Base-by-base conservation (phyloP, 345 rosid genomes). In the Passiflora organensis region DNA sequence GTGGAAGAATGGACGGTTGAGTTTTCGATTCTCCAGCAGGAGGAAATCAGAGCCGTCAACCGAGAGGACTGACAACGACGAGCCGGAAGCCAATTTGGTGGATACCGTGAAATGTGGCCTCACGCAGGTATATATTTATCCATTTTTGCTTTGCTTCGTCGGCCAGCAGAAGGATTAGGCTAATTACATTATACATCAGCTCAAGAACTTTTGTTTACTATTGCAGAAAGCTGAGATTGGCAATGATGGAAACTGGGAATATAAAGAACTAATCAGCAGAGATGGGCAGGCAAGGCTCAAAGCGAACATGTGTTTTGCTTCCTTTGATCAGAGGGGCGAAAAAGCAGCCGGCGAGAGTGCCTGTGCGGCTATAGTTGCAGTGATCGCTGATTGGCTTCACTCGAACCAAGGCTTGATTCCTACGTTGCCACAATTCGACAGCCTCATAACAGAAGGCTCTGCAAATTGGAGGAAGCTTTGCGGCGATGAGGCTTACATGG, bases 281-380 rank as follows among this genome's bases (percentile, higher is more conserved):
- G 72, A 70, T 51, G 76, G 82, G 50, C 38, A 70, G 48, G 55
- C 76, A 48, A 77, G 59, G 25, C 69, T 77, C 19, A 51, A 36
- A 46, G 23, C 76, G 28, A 51, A 59, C 11, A 69, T 70, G 43
- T 73, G 64, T 54, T 65, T 73, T 4, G 82, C 82, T 43, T 77
- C 78, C 1, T 64, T 67, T 0, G 82, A 77, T 62, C 82, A 77
- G 47, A 22, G 78, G 18, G 67, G 73, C 9, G 61, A 70, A 23
- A 54, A 51, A 10, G 78, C 71, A 10, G 47, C 55, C 0, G 82
- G 78, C 12, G 74, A 73, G 42, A 59, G 74, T 1, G 74, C 82
- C n/a, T 73, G 78, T 32, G 28, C 82, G 0, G 43, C 70, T 17
- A 21, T 73, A 9, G 78, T 48, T 43, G 54, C 58, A 0, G 54